Evolutionary conservation across 768 basidiomycete genomes (phyloP), one percentile per base, ranked within the genome.

Genomic region (Suillus sp.): DNA sequence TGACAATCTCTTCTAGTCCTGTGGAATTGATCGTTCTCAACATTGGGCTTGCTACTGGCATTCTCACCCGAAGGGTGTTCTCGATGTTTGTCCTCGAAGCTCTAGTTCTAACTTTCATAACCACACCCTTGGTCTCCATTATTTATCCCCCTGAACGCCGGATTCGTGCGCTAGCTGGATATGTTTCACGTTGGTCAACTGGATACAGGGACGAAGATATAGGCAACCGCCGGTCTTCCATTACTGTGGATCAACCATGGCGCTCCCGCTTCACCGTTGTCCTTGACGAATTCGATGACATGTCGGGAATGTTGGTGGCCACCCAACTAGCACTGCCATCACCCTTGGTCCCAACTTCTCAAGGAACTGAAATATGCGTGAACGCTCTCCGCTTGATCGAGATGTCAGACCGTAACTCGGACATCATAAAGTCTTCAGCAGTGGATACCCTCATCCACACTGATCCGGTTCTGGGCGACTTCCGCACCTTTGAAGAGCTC

Each of bases 11-110:
- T 20, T 27, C 6, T 16, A 92, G 91, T 47, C 82, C 97, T 4
- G 93, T 98, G 10, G 96, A 97, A 70, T 80, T 98, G 50, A 97
- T 99, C 70, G 95, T 99, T 14, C 88, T 99, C 66, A 99, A 98
- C 68, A 93, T 98, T 66, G 96, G 96, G 1, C 78, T 96, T 16
- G 79, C 82, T 2, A 93, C 92, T 5, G 84, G 84, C 0, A 95
- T 96, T 65, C 80, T 99, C 51, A 83, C 86, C 1, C 80, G 80
- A 78, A 82, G 84, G 18, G 90, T 97, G 16, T 96, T 98, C 79
- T 92, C 93, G 1, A 98, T 97, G 93, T 96, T 98, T 69, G 96
- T 98, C 30, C 78, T 98, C 25, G 90, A 92, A 69, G 89, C 92
- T 0, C 77, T 95, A 47, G 74, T 91, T 22, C 80, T 97, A 56